phyloP scores from a whole-genome alignment of 208 protist genomes.

The Wallacemonas sp. region DNA sequence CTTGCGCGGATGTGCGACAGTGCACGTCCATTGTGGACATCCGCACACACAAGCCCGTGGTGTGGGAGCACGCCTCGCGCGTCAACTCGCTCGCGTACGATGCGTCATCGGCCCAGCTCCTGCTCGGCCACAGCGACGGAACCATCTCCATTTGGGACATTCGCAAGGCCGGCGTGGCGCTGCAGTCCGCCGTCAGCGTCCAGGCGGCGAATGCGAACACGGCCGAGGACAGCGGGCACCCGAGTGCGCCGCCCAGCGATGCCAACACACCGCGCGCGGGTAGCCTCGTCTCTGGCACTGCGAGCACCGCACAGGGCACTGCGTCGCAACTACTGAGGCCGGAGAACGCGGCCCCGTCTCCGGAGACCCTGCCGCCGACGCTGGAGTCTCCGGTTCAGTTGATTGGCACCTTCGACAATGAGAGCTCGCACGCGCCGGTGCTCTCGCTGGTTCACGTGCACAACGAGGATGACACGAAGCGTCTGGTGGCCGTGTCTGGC shows the following conservation, averaged over 20 bases:
- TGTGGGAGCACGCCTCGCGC: conserved; percentile 67
- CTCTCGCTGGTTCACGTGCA: conserved; percentile 63
- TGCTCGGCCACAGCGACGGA: conserved; percentile 86
- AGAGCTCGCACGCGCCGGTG: conserved; percentile 70
- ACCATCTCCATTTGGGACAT: conserved; percentile 84
- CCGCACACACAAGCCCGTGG: conserved; percentile 51
- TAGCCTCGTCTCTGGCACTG: neutral
- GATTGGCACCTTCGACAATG: conserved; percentile 54
- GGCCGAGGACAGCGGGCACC: too few species aligned
- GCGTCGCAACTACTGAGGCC: neutral
- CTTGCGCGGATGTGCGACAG: conserved; percentile 71
- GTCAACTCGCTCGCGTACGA: conserved; percentile 83
- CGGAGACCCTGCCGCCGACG: conserved; percentile 5
- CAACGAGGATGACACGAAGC: conserved; percentile 69
- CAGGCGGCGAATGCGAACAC: too few species aligned
- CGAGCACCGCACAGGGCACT: neutral
- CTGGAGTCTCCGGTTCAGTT: conserved; percentile 27
- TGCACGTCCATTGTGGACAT: conserved; percentile 77
- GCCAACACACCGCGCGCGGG: conserved; percentile 9
- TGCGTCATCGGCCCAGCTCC: conserved; percentile 46
- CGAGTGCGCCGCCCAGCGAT: neutral
- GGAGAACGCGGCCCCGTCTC: neutral
- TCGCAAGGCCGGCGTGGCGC: conserved; percentile 49
- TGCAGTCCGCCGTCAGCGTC: conserved; percentile 32
- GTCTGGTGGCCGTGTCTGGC: conserved; percentile 69